Evolutionary conservation across 768 basidiomycete species (phyloP), one percentile per base, ranked within the genome.

Genomic region (Royoungia palumana): DNA sequence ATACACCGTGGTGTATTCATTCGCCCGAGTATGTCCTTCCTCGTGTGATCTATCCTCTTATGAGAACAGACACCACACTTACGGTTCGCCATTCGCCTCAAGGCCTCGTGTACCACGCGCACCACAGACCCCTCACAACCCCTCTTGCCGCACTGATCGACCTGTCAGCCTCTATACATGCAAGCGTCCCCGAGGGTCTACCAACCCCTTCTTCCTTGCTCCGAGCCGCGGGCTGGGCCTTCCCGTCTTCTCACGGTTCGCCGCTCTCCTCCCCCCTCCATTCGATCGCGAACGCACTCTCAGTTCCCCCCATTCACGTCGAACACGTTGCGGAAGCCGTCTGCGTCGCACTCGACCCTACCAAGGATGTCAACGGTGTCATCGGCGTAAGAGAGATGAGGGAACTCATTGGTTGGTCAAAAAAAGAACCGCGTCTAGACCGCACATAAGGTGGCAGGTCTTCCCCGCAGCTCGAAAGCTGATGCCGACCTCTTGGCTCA

Each of bases 41-140:
- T 44, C 46, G 24, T 30, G 25, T 44, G 47, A 51, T 58, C 28
- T 44, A 48, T 50, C 49, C 46, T 45, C 50, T 46, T 46, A 48
- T 51, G 24, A 24, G 13, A 47, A 14, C 27, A 21, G 43, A 51
- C 38, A 53, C 50, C 56, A 50, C 54, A 53, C 52, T 52, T 48
- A 38, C 41, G 35, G 41, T 36, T 39, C 47, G 28, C n/a, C 50
- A 27, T 35, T 24, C 41, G 45, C 39, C 41, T 30, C 43, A 65
- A 93, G 96, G 94, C 55, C 75, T 99, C 45, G 92, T 99, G 58
- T 98, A 98, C 70, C 95, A 98, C 64, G 88, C 95, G 9, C 93
- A 96, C 68, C 75, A 85, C 56, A 84, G 94, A 36, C 96, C 96
- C n/a, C 61, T 94, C 41, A 87, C 87, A 10, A 87, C 91, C 35